Base-by-base conservation (phyloP, 2,329 filamentous ascomycete species). In the Venturiaceae sp. region DNA sequence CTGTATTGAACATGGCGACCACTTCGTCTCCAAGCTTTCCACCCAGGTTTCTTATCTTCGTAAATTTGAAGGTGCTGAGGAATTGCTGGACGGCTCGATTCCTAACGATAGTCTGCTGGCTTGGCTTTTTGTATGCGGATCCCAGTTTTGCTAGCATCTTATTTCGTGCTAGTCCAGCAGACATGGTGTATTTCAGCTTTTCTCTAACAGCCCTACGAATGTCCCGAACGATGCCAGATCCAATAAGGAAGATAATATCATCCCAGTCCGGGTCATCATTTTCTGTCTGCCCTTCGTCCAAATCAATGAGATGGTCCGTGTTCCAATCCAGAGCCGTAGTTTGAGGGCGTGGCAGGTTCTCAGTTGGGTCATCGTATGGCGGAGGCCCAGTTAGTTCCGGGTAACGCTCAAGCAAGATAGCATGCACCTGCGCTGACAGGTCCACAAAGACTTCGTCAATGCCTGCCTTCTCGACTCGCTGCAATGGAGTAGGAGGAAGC, bases 391-490 rank as follows among this genome's bases (percentile, higher is more conserved):
- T 69, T 54, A 97, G 73, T 69, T 94, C 86, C 0, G 89, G 84
- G 70, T 90, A 96, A 55, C 88, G 77, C 64, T 88, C 79, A 41
- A 96, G 72, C 53, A 99, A 74, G 30, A 88, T 78, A 2, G 80
- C 79, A 70, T 95, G 88, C 3, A 96, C 81, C 61, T 96, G 87
- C 0, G 87, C 86, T 9, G 90, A 95, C 54, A 99, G 73, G 72
- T 99, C 94, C 61, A 97, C 76, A 68, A 96, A 99, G 8, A 96
- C 91, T 72, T 99, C 94, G 69, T 99, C 94, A 58, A 97, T 88
- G 67, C 90, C 87, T 19, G 92, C 94, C 70, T 97, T 99, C 75
- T 99, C 92, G 47, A 96, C 83, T 66, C 80, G 84, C 68, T 90
- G 88, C 61, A 84, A 69, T 46, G 81, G 72, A 0, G 79, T 69